phyloP scores from a whole-genome alignment of 495 filamentous ascomycete species.

The Penicillium robsamsonii region DNA sequence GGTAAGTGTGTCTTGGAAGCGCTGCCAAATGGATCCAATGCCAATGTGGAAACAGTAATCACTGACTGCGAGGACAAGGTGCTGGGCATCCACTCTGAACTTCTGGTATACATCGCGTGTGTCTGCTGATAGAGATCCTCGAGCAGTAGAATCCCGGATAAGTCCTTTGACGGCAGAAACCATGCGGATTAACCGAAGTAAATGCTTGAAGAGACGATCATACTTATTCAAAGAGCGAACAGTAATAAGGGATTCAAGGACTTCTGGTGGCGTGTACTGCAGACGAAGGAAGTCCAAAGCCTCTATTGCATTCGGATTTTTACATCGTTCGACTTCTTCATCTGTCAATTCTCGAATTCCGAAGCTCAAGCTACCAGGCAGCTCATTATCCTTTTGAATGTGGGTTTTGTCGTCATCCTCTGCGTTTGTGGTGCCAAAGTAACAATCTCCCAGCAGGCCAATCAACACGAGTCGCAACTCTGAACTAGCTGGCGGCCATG shows the following conservation, averaged over 20 bases:
- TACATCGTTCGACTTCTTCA: constrained; percentile 72
- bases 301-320: constrained; percentile 74
- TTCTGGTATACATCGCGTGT: constrained; percentile 50
- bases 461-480: constrained; percentile 86
- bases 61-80: constrained; percentile 67
- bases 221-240: constrained; percentile 67
- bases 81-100: constrained; percentile 73
- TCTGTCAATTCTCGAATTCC: constrained; percentile 75
- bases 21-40: constrained; percentile 66
- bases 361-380: constrained; percentile 84
- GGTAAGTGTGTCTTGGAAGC: constrained; percentile 63
- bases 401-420: constrained; percentile 24
- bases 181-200: constrained; percentile 78
- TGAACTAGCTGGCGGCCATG: constrained; percentile 90
- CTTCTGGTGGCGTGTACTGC: constrained; percentile 74
- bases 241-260: constrained; percentile 72
- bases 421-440: constrained; percentile 36
- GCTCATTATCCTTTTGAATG: constrained; percentile 42
- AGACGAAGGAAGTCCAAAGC: constrained; percentile 89
- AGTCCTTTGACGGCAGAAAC: constrained; percentile 71
- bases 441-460: constrained; percentile 78
- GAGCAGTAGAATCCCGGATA: constrained; percentile 55
- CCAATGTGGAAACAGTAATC: constrained; percentile 76
- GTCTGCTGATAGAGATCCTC: constrained; percentile 36
- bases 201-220: constrained; percentile 74